Conservation (phyloP, 2,329 filamentous ascomycete species). For the Venturia asperata region DNA sequence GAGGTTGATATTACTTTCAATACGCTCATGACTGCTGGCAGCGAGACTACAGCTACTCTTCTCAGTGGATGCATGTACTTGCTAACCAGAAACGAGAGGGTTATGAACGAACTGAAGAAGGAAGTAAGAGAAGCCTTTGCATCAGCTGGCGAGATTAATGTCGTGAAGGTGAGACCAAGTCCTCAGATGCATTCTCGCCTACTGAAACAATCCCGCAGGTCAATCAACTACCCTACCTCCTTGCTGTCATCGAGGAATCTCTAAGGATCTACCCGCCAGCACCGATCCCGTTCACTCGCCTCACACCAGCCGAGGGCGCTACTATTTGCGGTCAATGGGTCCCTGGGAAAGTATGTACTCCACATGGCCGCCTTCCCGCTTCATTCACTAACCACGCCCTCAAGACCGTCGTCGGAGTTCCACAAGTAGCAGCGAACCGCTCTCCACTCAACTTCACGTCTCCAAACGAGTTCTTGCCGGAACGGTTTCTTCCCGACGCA, state of each 20-base stretch:
- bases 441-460: background rate
- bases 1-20: constrained; percentile 36
- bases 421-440: background rate
- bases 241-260: background rate
- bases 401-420: background rate
- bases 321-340: constrained; percentile 27
- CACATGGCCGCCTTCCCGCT: background rate
- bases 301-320: constrained; percentile 26
- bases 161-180: background rate
- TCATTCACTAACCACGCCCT: background rate
- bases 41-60: constrained; percentile 40
- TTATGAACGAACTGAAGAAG: constrained; percentile 22
- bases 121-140: background rate
- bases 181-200: background rate
- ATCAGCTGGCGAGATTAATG: background rate
- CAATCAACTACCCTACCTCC: background rate
- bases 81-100: constrained; percentile 30
- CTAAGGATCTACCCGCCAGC: constrained; percentile 21
- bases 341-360: constrained; percentile 17
- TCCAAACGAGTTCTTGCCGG: background rate
- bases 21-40: constrained; percentile 38
- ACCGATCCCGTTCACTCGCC: constrained; percentile 24
- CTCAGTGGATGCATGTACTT: constrained; percentile 34
- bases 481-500: background rate
- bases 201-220: background rate